Base-by-base conservation (phyloP, 495 filamentous ascomycete species). In the Penicillium turbatum region DNA sequence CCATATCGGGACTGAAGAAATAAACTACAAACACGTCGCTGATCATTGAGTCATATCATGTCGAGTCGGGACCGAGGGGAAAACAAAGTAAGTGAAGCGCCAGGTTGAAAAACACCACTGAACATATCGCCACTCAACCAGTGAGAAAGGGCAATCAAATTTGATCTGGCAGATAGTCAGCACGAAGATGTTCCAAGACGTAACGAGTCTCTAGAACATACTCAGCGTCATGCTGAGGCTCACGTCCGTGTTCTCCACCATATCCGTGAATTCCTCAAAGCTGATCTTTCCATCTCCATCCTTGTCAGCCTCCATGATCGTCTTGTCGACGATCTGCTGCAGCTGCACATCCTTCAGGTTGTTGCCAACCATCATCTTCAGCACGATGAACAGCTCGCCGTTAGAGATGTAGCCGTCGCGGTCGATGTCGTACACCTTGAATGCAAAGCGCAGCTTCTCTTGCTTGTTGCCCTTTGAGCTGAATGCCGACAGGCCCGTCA, bases 351-450 rank as follows among this genome's bases (percentile, higher is more conserved):
- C 95, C 82, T 99, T 99, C 65, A 99, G 74, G 74, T 99, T 99
- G 75, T 90, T 97, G 40, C 93, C 93, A 56, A 99, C 93, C 93
- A 99, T 99, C 93, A 99, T 99, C 85, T 99, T 99, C 58, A 99
- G 78, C 64, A 99, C 93, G 66, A 99, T 97, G 70, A 97, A 99
- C 38, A 99, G 79, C 77, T 99, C 93, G 55, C 93, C 93, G 72
- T 99, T 99, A 75, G 88, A 93, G 62, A 99, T 99, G 72, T 89
- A 99, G 5, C 95, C 93, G 74, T 99, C 93, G 27, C 93, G 86
- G 75, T 99, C 93, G 60, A 99, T 97, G 70, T 99, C 93, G 77
- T 99, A 99, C 42, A 99, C 93, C 72, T 96, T 95, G 82, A 99
- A 99, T 39, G 93, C 93, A 67, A 99, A 99, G 26, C 81, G 85